These are phyloP conservation scores for Leptographium radiaticola DNA, from an alignment of 2,329 filamentous ascomycete genomes.

Conservation along the genomic window DNA sequence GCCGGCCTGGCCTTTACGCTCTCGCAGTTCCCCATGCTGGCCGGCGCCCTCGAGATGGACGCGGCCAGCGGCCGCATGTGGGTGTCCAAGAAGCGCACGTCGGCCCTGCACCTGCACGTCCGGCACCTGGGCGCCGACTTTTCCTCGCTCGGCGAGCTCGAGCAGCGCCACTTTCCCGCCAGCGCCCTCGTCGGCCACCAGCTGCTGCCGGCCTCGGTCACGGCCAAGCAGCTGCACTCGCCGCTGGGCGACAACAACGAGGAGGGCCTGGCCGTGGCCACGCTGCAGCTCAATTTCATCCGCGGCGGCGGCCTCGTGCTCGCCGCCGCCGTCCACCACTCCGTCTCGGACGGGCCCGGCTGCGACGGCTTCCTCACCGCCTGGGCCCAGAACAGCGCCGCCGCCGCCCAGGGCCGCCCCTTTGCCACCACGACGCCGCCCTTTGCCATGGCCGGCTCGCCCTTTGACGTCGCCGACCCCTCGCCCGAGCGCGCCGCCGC, in stretches of 20 bases:
- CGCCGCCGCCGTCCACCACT: slow-evolving; percentile 16
- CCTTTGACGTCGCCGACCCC: slow-evolving; percentile 3
- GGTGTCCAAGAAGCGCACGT: neutral
- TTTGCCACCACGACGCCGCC: slow-evolving; percentile 1
- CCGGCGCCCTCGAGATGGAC: slow-evolving; percentile 5
- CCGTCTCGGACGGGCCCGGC: slow-evolving; percentile 13
- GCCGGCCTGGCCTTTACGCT: slow-evolving; percentile 1
- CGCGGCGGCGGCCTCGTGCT: slow-evolving; percentile 16
- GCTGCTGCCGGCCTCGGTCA: slow-evolving; percentile 4
- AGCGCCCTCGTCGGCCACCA: neutral
- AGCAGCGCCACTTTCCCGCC: slow-evolving; percentile 3
- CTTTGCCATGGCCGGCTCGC: neutral
- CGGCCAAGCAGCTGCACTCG: slow-evolving; percentile 7
- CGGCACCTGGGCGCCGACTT: slow-evolving; percentile 1
- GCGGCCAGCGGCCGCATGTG: slow-evolving; percentile 1
- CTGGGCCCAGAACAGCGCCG: slow-evolving; percentile 15
- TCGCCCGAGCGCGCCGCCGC: neutral
- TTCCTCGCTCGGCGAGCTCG: slow-evolving; percentile 1
- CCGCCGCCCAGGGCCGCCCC: slow-evolving; percentile 8
- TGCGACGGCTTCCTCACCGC: slow-evolving; percentile 16
- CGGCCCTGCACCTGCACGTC: slow-evolving; percentile 1
- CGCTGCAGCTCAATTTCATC: slow-evolving; percentile 17
- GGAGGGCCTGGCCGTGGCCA: slow-evolving; percentile 7
- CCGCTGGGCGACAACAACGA: slow-evolving; percentile 6
- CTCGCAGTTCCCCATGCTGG: slow-evolving; percentile 4